phyloP scores from a whole-genome alignment of 2,329 filamentous ascomycete species.

The Colletotrichum sp. region DNA sequence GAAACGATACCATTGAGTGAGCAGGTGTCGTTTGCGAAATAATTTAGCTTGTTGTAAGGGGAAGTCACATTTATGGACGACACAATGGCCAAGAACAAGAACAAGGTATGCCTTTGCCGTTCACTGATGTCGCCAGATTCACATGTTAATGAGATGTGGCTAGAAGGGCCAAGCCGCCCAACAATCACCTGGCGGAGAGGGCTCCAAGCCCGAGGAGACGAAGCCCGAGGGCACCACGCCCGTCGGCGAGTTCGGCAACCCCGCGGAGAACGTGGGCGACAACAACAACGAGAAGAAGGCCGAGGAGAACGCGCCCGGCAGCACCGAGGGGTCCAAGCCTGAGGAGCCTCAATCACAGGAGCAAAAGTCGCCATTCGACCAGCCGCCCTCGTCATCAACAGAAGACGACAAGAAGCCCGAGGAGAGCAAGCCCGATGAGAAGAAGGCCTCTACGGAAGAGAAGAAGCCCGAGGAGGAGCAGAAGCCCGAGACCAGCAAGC shows the following conservation, averaged over 20 bases:
- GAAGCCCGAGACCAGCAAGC: not conserved
- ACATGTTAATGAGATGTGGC: not conserved
- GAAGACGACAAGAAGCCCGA: not conserved
- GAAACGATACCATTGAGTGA: not conserved
- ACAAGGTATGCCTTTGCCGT: constrained; percentile 2
- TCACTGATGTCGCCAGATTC: too few relatives aligned
- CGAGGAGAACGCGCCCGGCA: not conserved
- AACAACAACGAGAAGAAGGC: constrained; percentile 2
- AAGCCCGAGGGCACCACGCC: constrained; percentile 14
- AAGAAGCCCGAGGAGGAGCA: not conserved
- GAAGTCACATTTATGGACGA: constrained; percentile 2
- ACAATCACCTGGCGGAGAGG: not conserved
- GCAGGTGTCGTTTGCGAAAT: not conserved
- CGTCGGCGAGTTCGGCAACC: constrained; percentile 10
- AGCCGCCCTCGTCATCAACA: not conserved
- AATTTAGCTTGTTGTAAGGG: not conserved
- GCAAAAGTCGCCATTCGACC: not conserved
- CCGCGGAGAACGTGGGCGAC: not conserved
- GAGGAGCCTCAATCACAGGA: not conserved
- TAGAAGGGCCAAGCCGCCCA: constrained; percentile 2
- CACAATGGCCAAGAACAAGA: constrained; percentile 22
- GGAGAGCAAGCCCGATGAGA: not conserved
- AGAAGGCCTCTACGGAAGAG: not conserved
- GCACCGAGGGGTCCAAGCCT: not conserved
- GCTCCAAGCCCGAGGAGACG: constrained; percentile 5